Conservation (phyloP, 2,329 filamentous ascomycete species). For the Neopestalotiopsis rosae region DNA sequence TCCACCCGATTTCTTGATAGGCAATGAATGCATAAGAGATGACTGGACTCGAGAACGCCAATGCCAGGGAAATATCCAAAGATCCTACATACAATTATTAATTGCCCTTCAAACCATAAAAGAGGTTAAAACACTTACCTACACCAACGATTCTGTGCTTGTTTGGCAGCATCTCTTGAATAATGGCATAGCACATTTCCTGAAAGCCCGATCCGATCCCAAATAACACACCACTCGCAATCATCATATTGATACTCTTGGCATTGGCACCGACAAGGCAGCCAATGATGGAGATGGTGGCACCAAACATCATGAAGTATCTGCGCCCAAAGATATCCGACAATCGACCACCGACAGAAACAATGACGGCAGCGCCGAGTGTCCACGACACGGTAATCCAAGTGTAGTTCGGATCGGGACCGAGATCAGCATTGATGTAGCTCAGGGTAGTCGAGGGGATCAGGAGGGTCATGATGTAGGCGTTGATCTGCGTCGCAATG, state of each 20-base stretch:
- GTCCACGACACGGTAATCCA: conserved; percentile 42
- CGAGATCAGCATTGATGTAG: conserved; percentile 41
- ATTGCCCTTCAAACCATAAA: too few relatives aligned
- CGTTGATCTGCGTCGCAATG: conserved; percentile 30
- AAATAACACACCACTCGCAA: conserved; percentile 44
- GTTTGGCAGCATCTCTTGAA: conserved; percentile 44
- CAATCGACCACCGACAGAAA: conserved; percentile 41
- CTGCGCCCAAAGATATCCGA: conserved; percentile 46
- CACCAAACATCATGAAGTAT: conserved; percentile 43
- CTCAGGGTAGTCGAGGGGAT: conserved; percentile 39
- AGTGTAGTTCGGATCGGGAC: conserved; percentile 38
- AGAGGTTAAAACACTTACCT: too few relatives aligned
- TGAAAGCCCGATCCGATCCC: conserved; percentile 45
- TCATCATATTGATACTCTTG: conserved; percentile 44
- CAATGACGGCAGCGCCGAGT: conserved; percentile 39
- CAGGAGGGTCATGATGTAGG: conserved; percentile 41
- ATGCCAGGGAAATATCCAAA: conserved; percentile 37
- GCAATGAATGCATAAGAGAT: conserved; percentile 39
- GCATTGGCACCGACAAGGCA: conserved; percentile 45
- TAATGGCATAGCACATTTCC: conserved; percentile 43
- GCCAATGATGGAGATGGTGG: conserved; percentile 38
- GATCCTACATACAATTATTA: too few relatives aligned
- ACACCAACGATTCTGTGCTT: conserved; percentile 43
- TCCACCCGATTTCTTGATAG: conserved; percentile 32
- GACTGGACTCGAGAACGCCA: conserved; percentile 39